A percentile compares a stretch with the other conserved stretches of the same genome.
Conservation (phyloP, 2,329 filamentous ascomycete genomes). For the Aureobasidium sp. region DNA sequence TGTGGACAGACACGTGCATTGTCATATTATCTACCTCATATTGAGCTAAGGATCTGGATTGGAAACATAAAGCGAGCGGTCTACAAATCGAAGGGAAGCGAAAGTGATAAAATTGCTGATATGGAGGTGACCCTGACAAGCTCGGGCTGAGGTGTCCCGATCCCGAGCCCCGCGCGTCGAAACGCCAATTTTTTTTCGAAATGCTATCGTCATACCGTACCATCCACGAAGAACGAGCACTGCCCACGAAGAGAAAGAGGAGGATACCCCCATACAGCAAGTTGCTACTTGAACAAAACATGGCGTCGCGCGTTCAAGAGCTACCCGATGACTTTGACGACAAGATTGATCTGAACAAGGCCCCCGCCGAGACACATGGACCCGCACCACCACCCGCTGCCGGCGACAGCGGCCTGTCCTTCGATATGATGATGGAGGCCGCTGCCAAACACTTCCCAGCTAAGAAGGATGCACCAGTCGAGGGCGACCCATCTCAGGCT, state of each 20-base stretch:
- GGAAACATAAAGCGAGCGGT: background rate
- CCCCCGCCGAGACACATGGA: conserved; percentile 13
- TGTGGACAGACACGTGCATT: too few relatives aligned
- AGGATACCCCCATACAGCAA: background rate
- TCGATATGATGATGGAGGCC: conserved; percentile 21
- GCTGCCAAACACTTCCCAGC: conserved; percentile 12
- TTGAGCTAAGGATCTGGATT: background rate
- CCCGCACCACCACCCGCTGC: conserved; percentile 16
- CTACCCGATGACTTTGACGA: conserved; percentile 43
- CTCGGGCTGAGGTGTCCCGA: background rate
- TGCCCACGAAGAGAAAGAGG: background rate
- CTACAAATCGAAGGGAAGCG: too few relatives aligned
- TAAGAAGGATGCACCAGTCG: conserved; percentile 7
- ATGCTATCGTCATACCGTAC: background rate
- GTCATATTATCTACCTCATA: background rate
- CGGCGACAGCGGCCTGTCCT: conserved; percentile 27
- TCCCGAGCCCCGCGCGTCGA: background rate
- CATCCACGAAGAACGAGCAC: background rate
- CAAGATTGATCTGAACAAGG: conserved; percentile 31
- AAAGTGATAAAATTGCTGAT: background rate
- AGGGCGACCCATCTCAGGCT: conserved; percentile 18
- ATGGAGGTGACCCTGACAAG: background rate
- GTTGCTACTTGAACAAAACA: background rate
- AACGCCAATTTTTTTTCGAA: background rate
- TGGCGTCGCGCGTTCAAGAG: conserved; percentile 32